Conservation (phyloP, 2,329 filamentous ascomycete genomes). For the Exophiala alcalophila region DNA sequence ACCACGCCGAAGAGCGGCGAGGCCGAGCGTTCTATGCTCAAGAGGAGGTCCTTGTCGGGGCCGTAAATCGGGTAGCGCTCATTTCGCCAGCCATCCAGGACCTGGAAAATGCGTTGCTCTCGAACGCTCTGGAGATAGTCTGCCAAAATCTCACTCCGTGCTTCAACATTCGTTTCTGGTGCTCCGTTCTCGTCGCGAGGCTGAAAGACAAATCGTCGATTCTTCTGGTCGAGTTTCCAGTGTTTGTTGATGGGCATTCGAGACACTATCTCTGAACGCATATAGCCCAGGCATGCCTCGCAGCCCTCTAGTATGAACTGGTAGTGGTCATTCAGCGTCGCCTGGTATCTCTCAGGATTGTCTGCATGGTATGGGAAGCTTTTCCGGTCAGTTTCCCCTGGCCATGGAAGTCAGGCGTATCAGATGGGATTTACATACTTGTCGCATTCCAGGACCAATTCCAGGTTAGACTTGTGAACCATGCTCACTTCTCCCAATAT, state of each 20-base stretch:
- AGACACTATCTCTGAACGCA: constrained; percentile 39
- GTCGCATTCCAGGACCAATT: constrained; percentile 58
- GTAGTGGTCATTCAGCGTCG: constrained; percentile 55
- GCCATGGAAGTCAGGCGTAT: not conserved
- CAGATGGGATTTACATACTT: constrained; percentile 36
- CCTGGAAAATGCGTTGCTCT: constrained; percentile 65
- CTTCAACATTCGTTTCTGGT: constrained; percentile 49
- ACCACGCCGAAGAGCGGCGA: constrained; percentile 71
- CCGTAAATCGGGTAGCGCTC: constrained; percentile 78
- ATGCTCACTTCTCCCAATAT: not conserved
- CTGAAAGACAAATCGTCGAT: constrained; percentile 23
- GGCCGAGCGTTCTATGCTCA: constrained; percentile 74
- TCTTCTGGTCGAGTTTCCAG: constrained; percentile 18
- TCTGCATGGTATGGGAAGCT: constrained; percentile 76
- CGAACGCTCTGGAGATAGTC: constrained; percentile 66
- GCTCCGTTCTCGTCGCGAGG: constrained; percentile 18
- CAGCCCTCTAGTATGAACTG: constrained; percentile 66
- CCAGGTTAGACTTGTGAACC: constrained; percentile 47
- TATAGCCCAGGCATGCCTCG: constrained; percentile 60
- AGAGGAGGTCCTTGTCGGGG: constrained; percentile 57
- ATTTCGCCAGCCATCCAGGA: constrained; percentile 75
- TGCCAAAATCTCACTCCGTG: constrained; percentile 59
- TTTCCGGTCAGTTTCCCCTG: constrained; percentile 9
- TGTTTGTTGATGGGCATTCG: constrained; percentile 18
- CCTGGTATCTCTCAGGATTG: constrained; percentile 55